These are phyloP conservation scores for Excoecaria cochinchinensis DNA, from an alignment of 345 rosid species.

Conservation along the genomic window DNA sequence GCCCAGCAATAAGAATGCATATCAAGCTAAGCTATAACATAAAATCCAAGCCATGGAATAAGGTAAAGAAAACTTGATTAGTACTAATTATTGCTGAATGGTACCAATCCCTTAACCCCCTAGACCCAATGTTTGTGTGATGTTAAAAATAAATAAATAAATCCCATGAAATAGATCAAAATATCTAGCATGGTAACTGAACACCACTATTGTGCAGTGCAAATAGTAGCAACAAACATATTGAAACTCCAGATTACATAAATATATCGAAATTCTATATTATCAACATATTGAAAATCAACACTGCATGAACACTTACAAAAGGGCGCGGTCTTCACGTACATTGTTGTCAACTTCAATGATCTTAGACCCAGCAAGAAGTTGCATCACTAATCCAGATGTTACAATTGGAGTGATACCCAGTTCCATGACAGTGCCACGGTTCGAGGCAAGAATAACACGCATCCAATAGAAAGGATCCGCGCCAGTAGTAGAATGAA, in stretches of 20 bases:
- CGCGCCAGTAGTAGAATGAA: conserved; percentile 64
- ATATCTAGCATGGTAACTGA: neutral
- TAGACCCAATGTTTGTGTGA: neutral
- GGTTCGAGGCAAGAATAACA: conserved; percentile 70
- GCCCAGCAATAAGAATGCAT: neutral
- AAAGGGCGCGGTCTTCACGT: conserved; percentile 66
- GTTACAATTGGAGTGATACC: conserved; percentile 77
- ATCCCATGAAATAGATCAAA: neutral
- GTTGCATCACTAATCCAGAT: conserved; percentile 67
- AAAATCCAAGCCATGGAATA: neutral
- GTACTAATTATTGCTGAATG: neutral
- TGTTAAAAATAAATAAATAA: neutral
- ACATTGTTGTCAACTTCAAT: conserved; percentile 73
- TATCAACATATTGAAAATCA: neutral
- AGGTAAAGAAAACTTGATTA: neutral
- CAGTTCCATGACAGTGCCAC: conserved; percentile 78
- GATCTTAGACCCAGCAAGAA: conserved; percentile 69
- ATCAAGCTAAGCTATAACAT: neutral
- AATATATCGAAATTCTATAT: no score
- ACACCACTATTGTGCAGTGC: neutral
- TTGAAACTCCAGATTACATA: no score
- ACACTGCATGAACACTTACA: conserved; percentile 34
- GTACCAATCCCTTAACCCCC: neutral
- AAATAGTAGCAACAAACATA: neutral
- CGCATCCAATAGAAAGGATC: conserved; percentile 86